Evolutionary conservation across 257 asterid species (phyloP).

Genomic region (Datura wrightii): DNA sequence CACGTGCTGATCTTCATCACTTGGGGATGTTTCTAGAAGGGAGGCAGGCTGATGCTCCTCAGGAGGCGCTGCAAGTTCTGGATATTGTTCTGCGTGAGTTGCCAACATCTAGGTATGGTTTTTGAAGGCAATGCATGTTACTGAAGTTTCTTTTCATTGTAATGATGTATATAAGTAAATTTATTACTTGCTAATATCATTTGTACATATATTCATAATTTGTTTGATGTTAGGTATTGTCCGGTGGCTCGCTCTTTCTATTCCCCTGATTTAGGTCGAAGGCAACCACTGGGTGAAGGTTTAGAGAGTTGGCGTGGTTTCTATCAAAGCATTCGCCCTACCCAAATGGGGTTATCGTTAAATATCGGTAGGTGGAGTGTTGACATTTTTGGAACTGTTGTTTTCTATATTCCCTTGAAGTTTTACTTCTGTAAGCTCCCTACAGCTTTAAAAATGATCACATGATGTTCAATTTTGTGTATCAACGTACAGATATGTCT

Average conservation of each 20-base stretch:
- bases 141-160: slow-evolving; percentile 5
- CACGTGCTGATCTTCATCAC: slow-evolving; percentile 94
- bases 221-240: slow-evolving; percentile 50
- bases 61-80: slow-evolving; percentile 92
- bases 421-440: not conserved
- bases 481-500: slow-evolving; percentile 78
- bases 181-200: not conserved
- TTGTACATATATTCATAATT: not conserved
- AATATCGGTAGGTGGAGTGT: slow-evolving; percentile 68
- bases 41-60: slow-evolving; percentile 93
- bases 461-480: not conserved
- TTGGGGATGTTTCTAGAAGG: slow-evolving; percentile 91
- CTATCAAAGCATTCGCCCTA: slow-evolving; percentile 96
- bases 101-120: slow-evolving; percentile 68
- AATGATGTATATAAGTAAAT: not conserved
- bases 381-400: not conserved
- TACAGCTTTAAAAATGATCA: not conserved
- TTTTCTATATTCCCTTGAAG: not conserved
- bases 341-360: slow-evolving; percentile 94
- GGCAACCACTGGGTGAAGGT: slow-evolving; percentile 92
- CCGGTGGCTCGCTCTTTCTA: slow-evolving; percentile 91
- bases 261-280: slow-evolving; percentile 75
- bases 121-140: no score
- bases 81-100: slow-evolving; percentile 94
- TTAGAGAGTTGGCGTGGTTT: slow-evolving; percentile 98